Conservation (phyloP, 1,284 basidiomycete genomes). For the Ustilago tritici region DNA sequence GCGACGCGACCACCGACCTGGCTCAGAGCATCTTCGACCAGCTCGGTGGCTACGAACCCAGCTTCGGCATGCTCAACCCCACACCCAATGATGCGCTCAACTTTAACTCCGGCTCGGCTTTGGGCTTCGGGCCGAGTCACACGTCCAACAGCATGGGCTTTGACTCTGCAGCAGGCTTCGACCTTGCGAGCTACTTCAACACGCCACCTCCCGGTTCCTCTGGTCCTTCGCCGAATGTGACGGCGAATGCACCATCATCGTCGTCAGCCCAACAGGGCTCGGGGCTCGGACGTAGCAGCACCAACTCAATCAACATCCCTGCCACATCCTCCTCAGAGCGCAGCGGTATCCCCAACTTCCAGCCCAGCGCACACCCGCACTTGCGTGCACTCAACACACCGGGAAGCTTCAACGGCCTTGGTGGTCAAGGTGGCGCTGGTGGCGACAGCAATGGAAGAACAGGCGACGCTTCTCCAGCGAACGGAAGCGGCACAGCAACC, state of each 20-base stretch:
- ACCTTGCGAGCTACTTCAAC: slow-evolving; percentile 48
- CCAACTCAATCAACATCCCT: slow-evolving; percentile 44
- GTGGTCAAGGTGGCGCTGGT: slow-evolving; percentile 7
- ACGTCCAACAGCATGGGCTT: slow-evolving; percentile 54
- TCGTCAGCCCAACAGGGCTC: slow-evolving; percentile 15
- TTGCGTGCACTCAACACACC: slow-evolving; percentile 40
- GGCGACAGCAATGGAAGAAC: slow-evolving; percentile 1
- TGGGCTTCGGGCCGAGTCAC: slow-evolving; percentile 42
- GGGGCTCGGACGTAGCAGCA: slow-evolving; percentile 22
- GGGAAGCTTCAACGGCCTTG: slow-evolving; percentile 25
- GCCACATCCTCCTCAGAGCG: slow-evolving; percentile 32
- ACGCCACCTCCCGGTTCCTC: slow-evolving; percentile 38
- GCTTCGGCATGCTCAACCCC: slow-evolving; percentile 54
- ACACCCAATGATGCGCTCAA: slow-evolving; percentile 53
- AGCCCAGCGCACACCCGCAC: slow-evolving; percentile 48
- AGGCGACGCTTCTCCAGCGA: slow-evolving; percentile 2
- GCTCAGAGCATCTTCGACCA: slow-evolving; percentile 60
- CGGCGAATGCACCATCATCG: slow-evolving; percentile 14
- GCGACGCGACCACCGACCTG: slow-evolving; percentile 43
- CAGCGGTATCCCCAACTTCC: slow-evolving; percentile 39
- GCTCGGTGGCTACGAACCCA: slow-evolving; percentile 54
- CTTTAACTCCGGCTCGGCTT: slow-evolving; percentile 33
- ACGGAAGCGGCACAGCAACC: slow-evolving; percentile 3
- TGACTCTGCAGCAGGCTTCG: slow-evolving; percentile 50
- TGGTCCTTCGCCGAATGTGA: slow-evolving; percentile 34